Evolutionary conservation across 2,329 filamentous ascomycete genomes (phyloP), one percentile per base, ranked within the genome.

Genomic region (Monilinia aucupariae): DNA sequence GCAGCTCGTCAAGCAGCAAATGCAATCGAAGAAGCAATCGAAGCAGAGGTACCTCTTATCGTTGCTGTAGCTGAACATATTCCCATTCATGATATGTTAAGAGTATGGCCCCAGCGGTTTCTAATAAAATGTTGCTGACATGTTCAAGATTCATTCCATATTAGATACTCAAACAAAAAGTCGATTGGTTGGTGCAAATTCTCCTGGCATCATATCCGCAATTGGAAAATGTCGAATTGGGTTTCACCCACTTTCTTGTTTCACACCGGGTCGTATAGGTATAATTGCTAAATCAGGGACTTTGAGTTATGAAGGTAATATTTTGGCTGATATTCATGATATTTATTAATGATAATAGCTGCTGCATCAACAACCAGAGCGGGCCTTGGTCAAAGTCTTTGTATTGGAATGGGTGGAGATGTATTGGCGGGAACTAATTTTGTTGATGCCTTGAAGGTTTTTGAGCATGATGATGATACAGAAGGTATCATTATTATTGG

Each of bases 11-110:
- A 89, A 67, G 90, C 89, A 1, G 81, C 86, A 0, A 79, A 80
- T 32, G 90, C 90, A 0, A 92, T 93, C 69, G 86, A 90, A 73
- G 89, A 92, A 73, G 89, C 90, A 1, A 89, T 92, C 59, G 88
- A 87, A 74, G 87, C 87, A 1, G 87, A 91, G 71, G 86, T 91
- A 0, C 86, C 87, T 1, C 78, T 91, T n/a, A 86, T 91, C 56
- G 86, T 90, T 27, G 86, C 86, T 22, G 88, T 91, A 22, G 88
- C 88, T 13, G 88, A 91, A 71, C 87, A 90, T 71, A 88, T 91
- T 64, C 88, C 88, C 2, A 75, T 91, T 48, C 87, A 90, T 74
- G 87, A 91, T 69, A 83, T 90, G 51, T 78, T 91, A 69, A 80
- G 86, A 68, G 87, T 88, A 75, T 66, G 79, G 51, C 68, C 4